Evolutionary conservation across 2,329 filamentous ascomycete genomes (phyloP).

Genomic region (Fusarium burgessii): DNA sequence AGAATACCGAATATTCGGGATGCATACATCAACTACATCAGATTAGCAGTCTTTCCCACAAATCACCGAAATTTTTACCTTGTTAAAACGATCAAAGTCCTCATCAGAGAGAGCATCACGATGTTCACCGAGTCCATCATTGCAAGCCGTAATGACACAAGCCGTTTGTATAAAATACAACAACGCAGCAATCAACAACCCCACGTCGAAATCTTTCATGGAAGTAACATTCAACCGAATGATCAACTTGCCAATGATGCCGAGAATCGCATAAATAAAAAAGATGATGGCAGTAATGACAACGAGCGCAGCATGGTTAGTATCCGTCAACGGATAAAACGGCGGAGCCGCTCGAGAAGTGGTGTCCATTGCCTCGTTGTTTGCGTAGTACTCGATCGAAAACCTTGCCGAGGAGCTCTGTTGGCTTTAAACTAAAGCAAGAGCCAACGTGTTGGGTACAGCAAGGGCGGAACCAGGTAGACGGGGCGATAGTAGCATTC

Average conservation of each 20-base stretch:
- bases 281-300: slow-evolving; percentile 39
- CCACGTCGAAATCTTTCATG: slow-evolving; percentile 37
- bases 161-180: slow-evolving; percentile 39
- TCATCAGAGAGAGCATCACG: slow-evolving; percentile 3
- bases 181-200: slow-evolving; percentile 6
- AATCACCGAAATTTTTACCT: neutral
- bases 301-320: slow-evolving; percentile 40
- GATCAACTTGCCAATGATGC: slow-evolving; percentile 36
- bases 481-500: slow-evolving; percentile 17
- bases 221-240: slow-evolving; percentile 44
- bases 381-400: neutral
- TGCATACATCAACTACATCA: slow-evolving; percentile 35
- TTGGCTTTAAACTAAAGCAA: neutral
- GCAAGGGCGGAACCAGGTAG: neutral
- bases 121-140: slow-evolving; percentile 29
- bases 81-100: slow-evolving; percentile 28
- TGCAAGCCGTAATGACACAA: slow-evolving; percentile 37
- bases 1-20: slow-evolving; percentile 36
- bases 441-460: neutral
- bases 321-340: slow-evolving; percentile 38
- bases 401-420: neutral
- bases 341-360: slow-evolving; percentile 29
- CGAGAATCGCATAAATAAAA: slow-evolving; percentile 38
- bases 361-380: slow-evolving; percentile 17
- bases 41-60: neutral